Percentiles rank a stretch among this genome's conserved stretches.
Conservation (phyloP, 2,329 filamentous ascomycete species). For the Sarocladium kiliense region DNA sequence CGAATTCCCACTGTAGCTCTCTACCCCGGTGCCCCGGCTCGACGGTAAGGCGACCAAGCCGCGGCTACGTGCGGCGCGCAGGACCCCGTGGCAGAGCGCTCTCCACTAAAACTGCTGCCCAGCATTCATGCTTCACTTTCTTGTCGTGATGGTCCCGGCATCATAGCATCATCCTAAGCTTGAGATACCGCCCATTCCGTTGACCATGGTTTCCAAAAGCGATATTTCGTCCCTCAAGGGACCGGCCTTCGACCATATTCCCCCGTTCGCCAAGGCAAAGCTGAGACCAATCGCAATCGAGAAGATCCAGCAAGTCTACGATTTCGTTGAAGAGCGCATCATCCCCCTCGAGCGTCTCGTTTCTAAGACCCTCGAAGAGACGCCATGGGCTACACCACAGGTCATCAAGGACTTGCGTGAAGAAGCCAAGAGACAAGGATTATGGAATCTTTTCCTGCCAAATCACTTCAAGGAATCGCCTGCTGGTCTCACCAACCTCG, state of each 20-base stretch:
- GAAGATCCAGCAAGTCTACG: constrained; percentile 77
- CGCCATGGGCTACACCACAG: constrained; percentile 1
- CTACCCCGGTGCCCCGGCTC: constrained; percentile 2
- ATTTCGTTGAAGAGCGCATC: constrained; percentile 91
- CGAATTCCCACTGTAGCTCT: neutral
- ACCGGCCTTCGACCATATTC: constrained; percentile 22
- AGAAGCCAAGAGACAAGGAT: constrained; percentile 68
- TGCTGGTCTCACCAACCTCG: constrained; percentile 79
- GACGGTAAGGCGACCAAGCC: neutral
- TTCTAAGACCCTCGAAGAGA: constrained; percentile 3
- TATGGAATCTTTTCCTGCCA: constrained; percentile 94
- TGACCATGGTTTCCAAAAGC: neutral
- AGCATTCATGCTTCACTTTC: neutral
- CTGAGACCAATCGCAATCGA: constrained; percentile 52
- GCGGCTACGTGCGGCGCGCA: neutral
- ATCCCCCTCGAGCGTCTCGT: constrained; percentile 73
- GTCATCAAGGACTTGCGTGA: constrained; percentile 73
- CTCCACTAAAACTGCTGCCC: neutral
- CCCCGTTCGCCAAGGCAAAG: constrained; percentile 21
- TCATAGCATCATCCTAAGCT: neutral
- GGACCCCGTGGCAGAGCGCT: neutral
- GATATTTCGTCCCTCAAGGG: constrained; percentile 11
- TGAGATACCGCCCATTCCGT: no score
- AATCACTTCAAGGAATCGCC: constrained; percentile 88
- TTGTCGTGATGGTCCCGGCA: neutral